Base-by-base conservation (phyloP, 2,329 filamentous ascomycete genomes). In the Chalara sp. region DNA sequence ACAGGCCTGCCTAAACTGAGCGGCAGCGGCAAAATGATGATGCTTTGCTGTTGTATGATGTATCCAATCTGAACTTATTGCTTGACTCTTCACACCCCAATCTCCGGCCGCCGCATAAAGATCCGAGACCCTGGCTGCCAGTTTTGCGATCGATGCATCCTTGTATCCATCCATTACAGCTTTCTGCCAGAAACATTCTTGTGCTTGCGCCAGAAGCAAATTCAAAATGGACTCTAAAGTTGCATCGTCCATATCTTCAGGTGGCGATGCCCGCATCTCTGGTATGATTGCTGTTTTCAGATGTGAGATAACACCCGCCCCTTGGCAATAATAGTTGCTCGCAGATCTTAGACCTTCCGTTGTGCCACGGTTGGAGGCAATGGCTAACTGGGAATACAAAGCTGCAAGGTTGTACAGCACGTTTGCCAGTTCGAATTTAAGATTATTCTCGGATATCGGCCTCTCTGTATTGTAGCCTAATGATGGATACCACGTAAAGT, bases 111-210 rank as follows among this genome's bases (percentile, higher is more conserved):
- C 74, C 48, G 83, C 87, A 69, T 97, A 99, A 42, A 95, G 79
- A 63, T 99, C 93, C 2, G 89, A 95, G 4, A 97, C 90, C 54
- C 89, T 83, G 4, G 89, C 89, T 5, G 93, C 91, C 13, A 99
- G 76, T 66, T 95, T 93, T 2, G 93, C 88, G 55, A 99, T 95
- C 0, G 86, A 89, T 1, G 83, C 87, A 65, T 99, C 93, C 67
- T 95, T 96, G 70, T 96, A 83, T 29, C 85, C 84, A 65, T 96
- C 92, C 73, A 95, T 91, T 52, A 95, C 91, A 1, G 93, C 92
- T 67, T 96, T 97, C 60, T 93, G 87, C 93, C 93, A 99, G 69
- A 93, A 97, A 66, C 91, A 97, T 70, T 99, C 93, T 65, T 99
- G 93, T 31, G 87, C 91, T 66, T 99, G 90, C 1, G 91, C 92